A percentile compares a stretch with the other conserved stretches of the same genome.
Conservation (phyloP, 495 filamentous ascomycete species). For the Neurospora sp. region DNA sequence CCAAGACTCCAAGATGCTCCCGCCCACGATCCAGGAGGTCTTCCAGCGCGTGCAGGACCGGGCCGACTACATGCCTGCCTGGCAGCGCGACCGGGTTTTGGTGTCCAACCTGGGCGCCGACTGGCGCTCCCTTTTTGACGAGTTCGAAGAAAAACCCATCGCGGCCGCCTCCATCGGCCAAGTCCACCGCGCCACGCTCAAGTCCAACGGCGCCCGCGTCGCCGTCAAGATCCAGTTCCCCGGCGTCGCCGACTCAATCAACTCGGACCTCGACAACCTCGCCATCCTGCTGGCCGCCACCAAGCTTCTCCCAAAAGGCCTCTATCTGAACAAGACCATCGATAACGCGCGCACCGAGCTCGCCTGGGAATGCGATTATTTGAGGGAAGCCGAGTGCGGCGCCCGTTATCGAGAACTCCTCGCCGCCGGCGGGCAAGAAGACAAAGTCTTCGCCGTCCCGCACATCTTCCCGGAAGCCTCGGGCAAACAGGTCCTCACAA, state of each 20-base stretch:
- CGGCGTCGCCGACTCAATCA: slow-evolving; percentile 89
- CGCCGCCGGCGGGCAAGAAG: slow-evolving; percentile 40
- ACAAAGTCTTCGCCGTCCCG: slow-evolving; percentile 67
- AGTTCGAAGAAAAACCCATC: slow-evolving; percentile 85
- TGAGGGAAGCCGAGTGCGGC: slow-evolving; percentile 72
- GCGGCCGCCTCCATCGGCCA: slow-evolving; percentile 98
- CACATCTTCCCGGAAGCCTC: slow-evolving; percentile 67
- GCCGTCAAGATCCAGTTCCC: slow-evolving; percentile 97
- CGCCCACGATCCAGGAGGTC: slow-evolving; percentile 71
- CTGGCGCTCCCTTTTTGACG: slow-evolving; percentile 74
- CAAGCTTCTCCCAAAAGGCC: slow-evolving; percentile 74
- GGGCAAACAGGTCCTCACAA: slow-evolving; percentile 80
- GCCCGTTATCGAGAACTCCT: slow-evolving; percentile 65
- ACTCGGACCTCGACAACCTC: slow-evolving; percentile 89
- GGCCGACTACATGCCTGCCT: slow-evolving; percentile 95
- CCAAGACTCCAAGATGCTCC: slow-evolving; percentile 96
- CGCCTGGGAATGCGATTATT: slow-evolving; percentile 95
- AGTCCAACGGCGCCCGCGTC: slow-evolving; percentile 60
- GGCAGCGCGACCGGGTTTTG: slow-evolving; percentile 79
- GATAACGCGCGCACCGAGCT: slow-evolving; percentile 90
- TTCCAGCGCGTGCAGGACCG: slow-evolving; percentile 91
- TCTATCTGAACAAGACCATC: slow-evolving; percentile 95
- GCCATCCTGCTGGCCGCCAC: slow-evolving; percentile 84
- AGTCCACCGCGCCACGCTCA: slow-evolving; percentile 80
- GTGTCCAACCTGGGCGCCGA: slow-evolving; percentile 64